phyloP scores from a whole-genome alignment of 2,329 filamentous ascomycete genomes.

The Calonectria pauciramosa region DNA sequence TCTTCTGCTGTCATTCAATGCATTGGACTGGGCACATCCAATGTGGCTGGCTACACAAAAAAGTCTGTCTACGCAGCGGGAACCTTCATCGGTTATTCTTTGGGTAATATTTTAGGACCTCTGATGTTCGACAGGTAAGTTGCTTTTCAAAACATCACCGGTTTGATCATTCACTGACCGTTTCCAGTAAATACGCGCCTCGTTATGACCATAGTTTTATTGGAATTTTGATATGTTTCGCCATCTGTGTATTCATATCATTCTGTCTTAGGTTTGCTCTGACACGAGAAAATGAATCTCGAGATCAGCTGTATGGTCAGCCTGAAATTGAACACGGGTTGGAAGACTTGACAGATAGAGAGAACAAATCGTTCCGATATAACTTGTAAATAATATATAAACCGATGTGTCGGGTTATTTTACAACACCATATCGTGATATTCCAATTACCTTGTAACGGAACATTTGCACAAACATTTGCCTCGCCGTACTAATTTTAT shows the following conservation, averaged over 20 bases:
- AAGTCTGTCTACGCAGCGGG: conserved; percentile 47
- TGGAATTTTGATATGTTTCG: conserved; percentile 52
- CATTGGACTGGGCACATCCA: conserved; percentile 50
- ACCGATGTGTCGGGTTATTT: no score
- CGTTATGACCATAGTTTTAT: conserved; percentile 46
- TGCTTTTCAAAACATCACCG: background rate
- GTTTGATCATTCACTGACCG: background rate
- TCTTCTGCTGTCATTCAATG: conserved; percentile 48
- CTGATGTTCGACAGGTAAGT: conserved; percentile 50
- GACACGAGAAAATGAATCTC: conserved; percentile 46
- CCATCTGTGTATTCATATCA: conserved; percentile 48
- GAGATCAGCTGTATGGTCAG: conserved; percentile 48
- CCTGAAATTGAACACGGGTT: conserved; percentile 51
- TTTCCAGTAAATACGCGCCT: conserved; percentile 44
- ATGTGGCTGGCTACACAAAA: conserved; percentile 51
- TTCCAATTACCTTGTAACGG: no score
- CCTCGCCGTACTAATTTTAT: no score
- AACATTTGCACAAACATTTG: no score
- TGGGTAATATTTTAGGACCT: conserved; percentile 52
- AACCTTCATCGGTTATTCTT: conserved; percentile 51
- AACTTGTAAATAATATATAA: conserved; percentile 28
- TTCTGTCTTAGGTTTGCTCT: conserved; percentile 46
- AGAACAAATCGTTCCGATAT: conserved; percentile 40
- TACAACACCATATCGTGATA: no score
- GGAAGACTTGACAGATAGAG: conserved; percentile 54